Evolutionary conservation across 805 yeast genomes (phyloP), one percentile per base, ranked within the genome.

Genomic region (Candida xiaguanensis): DNA sequence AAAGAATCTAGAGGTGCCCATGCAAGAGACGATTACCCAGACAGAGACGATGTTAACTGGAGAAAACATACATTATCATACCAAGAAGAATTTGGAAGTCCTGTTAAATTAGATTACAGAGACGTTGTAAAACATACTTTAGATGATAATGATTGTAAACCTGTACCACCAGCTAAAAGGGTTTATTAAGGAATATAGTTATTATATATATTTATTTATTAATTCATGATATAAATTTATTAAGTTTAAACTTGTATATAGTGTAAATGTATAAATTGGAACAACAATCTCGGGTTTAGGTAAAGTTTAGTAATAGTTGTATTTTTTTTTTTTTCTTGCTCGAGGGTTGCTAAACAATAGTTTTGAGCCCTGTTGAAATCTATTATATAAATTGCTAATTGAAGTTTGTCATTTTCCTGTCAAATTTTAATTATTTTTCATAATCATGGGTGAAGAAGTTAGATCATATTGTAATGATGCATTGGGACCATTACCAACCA

Each of bases 1-100:
- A 83, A 75, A 59, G 99, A 91, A 74, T 89, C 97, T 27, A 88
- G 99, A 76, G 99, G 99, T 74, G 99, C 99, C 37, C 99, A 93
- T 62, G 97, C 99, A 44, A 85, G 98, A 75, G 99, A 93, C 69
- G 99, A 93, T 67, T 90, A 69, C 73, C 97, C 95, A 59, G 82
- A 80, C 47, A 89, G 99, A 80, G 96, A 93, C 61, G 99, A 93
- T 63, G 90, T 62, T 39, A 75, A 89, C 77, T 93, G 99, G 99
- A 88, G 88, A 91, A 93, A 93, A 74, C 99, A 93, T 71, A 77
- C 97, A 36, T 73, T 93, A 60, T 87, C 97, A 38, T 93, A 95
- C 88, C 98, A 93, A 75, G 56, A 66, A 41, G 63, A 69, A 19
- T 73, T 74, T 46, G 95, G 93, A 55, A 91, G 76, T 32, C 74